Evolutionary conservation across 495 filamentous ascomycete genomes (phyloP), one percentile per base, ranked within the genome.

Genomic region (Podospora tetraspora): DNA sequence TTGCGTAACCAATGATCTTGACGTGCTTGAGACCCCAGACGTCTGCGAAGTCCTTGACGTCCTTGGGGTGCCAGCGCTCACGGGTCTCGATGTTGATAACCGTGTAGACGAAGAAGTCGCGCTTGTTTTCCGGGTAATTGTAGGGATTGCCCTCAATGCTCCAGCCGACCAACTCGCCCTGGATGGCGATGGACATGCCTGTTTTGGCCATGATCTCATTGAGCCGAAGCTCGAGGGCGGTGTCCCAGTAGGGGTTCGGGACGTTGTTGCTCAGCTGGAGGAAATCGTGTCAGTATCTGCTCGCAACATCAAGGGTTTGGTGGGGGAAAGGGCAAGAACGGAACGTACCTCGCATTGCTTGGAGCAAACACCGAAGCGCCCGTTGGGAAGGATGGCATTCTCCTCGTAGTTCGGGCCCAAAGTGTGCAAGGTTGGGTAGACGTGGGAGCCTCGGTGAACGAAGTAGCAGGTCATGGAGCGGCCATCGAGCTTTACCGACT

Each of bases 131-230:
- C 0, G 60, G 24, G 64, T 74, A 73, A 2, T 25, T 21, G 58
- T 76, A 63, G 1, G 67, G 70, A 59, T 78, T 78, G 6, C 70
- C 70, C 0, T 60, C 11, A 22, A 78, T 64, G 21, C 63, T 62
- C 30, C 60, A 43, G 7, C 77, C 77, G 19, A 76, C 69, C 0
- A 78, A 63, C 68, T 78, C 77, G 3, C 73, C 76, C 32, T 76
- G 75, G 56, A 78, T 62, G 4, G 69, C 75, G 5, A 79, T 65
- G 58, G 57, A 59, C 23, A 32, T 13, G 13, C 37, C 60, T 0
- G 72, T 13, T 0, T 37, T 3, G 0, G 63, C 12, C 4, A 77
- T 70, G 61, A 68, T 68, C 19, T 25, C 21, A 29, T 70, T 69
- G 1, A 76, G 32, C 12, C 63, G 27, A 1, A 66, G 32, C 2